Evolutionary conservation across 176 grass and related monocot species (phyloP).

Genomic region (Dactylis glomerata): DNA sequence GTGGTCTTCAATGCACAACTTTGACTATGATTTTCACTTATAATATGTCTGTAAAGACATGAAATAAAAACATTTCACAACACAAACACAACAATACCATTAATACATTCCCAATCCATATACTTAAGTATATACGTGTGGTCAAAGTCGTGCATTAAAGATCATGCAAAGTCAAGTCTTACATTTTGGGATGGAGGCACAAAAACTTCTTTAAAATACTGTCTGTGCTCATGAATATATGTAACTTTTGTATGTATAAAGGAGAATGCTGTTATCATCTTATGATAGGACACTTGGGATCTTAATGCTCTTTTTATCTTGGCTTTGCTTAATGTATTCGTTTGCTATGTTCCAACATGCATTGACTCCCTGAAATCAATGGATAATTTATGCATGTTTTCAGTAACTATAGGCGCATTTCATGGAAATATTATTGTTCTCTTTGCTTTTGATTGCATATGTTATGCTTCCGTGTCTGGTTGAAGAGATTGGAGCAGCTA

Average conservation of each 20-base stretch:
- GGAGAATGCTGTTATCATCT: not conserved
- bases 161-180: no score
- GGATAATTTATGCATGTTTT: not conserved
- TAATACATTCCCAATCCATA: no score
- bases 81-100: no score
- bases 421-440: not conserved
- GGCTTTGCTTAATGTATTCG: not conserved
- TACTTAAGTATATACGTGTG: no score
- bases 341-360: not conserved
- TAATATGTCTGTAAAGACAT: no score
- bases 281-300: not conserved
- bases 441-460: not conserved
- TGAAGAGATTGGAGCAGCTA: not conserved
- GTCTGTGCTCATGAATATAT: not conserved
- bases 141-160: no score
- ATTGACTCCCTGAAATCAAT: not conserved
- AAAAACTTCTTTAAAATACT: not conserved
- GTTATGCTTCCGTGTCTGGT: not conserved
- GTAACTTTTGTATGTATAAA: not conserved
- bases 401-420: not conserved
- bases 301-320: not conserved
- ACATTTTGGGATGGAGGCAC: no score
- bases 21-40: no score
- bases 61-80: no score
- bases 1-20: no score